A percentile compares a stretch with the other conserved stretches of the same genome.
Conservation (phyloP, 441 rosid species). For the Dalechampia spathulata region DNA sequence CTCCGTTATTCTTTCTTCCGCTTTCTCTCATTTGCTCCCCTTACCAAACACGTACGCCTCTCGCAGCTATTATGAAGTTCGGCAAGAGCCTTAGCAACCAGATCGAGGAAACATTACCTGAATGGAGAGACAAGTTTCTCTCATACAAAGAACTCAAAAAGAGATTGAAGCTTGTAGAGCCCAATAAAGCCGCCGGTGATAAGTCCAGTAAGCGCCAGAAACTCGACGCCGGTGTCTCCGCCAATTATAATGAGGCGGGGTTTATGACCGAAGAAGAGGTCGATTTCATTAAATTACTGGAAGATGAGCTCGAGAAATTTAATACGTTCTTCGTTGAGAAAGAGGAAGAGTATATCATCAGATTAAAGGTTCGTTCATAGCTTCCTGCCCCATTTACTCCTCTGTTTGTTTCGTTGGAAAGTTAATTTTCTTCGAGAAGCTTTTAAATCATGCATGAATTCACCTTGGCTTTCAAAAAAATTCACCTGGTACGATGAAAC, state of each 20-base stretch:
- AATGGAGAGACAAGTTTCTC: slow-evolving; percentile 80
- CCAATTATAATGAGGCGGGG: neutral
- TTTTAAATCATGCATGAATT: too few relatives aligned
- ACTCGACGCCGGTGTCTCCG: slow-evolving; percentile 15
- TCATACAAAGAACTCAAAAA: slow-evolving; percentile 83
- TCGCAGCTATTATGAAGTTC: slow-evolving; percentile 48
- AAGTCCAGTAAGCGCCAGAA: slow-evolving; percentile 49
- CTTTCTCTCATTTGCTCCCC: too few relatives aligned
- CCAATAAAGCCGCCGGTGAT: slow-evolving; percentile 22
- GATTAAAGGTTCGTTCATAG: slow-evolving; percentile 49
- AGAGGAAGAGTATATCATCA: slow-evolving; percentile 90
- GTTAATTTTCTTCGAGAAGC: neutral
- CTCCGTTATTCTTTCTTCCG: too few relatives aligned
- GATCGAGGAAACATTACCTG: slow-evolving; percentile 75
- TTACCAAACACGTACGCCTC: too few relatives aligned
- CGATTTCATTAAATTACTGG: slow-evolving; percentile 58
- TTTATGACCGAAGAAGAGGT: slow-evolving; percentile 56
- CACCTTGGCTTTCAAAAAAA: too few relatives aligned
- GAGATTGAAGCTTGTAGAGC: slow-evolving; percentile 61
- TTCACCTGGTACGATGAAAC: neutral
- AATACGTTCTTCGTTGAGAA: slow-evolving; percentile 78
- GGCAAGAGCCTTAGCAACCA: slow-evolving; percentile 85
- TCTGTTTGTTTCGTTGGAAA: slow-evolving; percentile 14
- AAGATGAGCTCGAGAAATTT: slow-evolving; percentile 83
- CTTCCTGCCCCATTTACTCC: neutral